phyloP scores from a whole-genome alignment of 2,329 filamentous ascomycete species.

The Penicillium sp. region DNA sequence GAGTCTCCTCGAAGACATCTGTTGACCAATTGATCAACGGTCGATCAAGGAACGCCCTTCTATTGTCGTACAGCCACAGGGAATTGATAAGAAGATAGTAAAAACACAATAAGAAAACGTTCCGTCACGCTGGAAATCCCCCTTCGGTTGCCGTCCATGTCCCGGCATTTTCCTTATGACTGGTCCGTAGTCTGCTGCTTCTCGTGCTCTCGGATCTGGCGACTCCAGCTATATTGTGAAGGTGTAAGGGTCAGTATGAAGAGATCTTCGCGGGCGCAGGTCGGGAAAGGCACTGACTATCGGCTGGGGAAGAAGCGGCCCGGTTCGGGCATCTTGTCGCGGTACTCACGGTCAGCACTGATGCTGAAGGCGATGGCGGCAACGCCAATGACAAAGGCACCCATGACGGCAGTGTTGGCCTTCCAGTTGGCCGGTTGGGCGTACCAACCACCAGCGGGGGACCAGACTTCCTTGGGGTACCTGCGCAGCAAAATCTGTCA shows the following conservation, averaged over 20 bases:
- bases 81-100: conserved; percentile 31
- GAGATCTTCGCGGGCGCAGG: conserved; percentile 1
- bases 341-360: conserved; percentile 68
- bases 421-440: conserved; percentile 93
- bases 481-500: conserved; percentile 46
- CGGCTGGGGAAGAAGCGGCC: conserved; percentile 78
- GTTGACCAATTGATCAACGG: conserved; percentile 33
- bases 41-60: conserved; percentile 34
- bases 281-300: conserved; percentile 56
- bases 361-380: conserved; percentile 64
- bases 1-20: conserved; percentile 37
- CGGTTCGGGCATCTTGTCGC: conserved; percentile 70
- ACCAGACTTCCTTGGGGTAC: conserved; percentile 99
- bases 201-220: conserved; percentile 66
- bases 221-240: conserved; percentile 58
- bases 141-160: conserved; percentile 18
- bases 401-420: conserved; percentile 76
- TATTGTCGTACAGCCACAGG: conserved; percentile 38
- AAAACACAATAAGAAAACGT: conserved; percentile 26
- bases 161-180: conserved; percentile 28
- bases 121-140: conserved; percentile 24
- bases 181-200: conserved; percentile 44
- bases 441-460: conserved; percentile 97
- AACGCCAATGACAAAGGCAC: conserved; percentile 63
- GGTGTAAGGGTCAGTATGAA: conserved; percentile 17